Conservation (phyloP, 805 yeast genomes). For the Candida vaughaniae region DNA sequence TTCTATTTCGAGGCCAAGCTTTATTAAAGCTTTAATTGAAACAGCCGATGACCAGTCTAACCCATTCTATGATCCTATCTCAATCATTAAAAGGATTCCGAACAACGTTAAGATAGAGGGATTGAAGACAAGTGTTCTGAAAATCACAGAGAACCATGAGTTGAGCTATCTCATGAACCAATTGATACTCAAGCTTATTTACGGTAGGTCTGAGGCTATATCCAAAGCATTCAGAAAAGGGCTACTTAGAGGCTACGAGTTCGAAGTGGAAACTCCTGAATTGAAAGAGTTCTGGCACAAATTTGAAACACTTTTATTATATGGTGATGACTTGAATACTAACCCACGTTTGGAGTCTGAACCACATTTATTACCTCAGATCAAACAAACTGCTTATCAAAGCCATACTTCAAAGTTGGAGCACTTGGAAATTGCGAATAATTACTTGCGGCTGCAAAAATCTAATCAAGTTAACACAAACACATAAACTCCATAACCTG, state of each 20-base stretch:
- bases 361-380: background rate
- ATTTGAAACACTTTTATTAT: constrained; percentile 28
- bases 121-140: constrained; percentile 56
- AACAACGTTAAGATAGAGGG: constrained; percentile 61
- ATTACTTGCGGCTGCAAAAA: constrained; percentile 1
- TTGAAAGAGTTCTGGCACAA: constrained; percentile 20
- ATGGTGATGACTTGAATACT: constrained; percentile 4
- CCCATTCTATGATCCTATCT: constrained; percentile 56
- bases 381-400: background rate
- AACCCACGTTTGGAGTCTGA: constrained; percentile 2
- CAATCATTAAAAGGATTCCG: constrained; percentile 66
- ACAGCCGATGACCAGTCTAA: constrained; percentile 56
- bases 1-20: constrained; percentile 71
- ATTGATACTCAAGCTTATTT: constrained; percentile 45
- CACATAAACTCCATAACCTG: too few species aligned
- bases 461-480: background rate
- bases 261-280: constrained; percentile 17
- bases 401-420: constrained; percentile 6
- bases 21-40: constrained; percentile 71
- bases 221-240: constrained; percentile 21
- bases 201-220: constrained; percentile 28
- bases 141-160: constrained; percentile 64
- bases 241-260: constrained; percentile 26
- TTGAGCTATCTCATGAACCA: constrained; percentile 50
- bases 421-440: constrained; percentile 6